Evolutionary conservation across 2,329 filamentous ascomycete genomes (phyloP).

Genomic region (Knoxdaviesia capensis): DNA sequence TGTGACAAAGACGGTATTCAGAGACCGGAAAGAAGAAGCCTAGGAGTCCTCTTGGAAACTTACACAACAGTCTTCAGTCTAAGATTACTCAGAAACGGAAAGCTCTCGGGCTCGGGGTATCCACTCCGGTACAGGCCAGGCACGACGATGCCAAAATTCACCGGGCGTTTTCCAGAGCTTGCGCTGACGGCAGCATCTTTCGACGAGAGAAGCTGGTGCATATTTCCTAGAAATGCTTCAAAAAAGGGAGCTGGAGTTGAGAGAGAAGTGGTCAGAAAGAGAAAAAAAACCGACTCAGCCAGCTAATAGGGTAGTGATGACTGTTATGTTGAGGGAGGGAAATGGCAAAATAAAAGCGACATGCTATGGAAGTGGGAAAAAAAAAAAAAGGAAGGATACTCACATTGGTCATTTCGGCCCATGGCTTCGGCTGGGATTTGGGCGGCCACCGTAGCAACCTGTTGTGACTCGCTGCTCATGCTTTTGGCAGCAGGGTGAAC

Average conservation of each 20-base stretch:
- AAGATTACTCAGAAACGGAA: conserved; percentile 45
- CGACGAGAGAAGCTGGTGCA: not conserved
- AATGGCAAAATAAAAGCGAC: not conserved
- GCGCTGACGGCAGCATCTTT: not conserved
- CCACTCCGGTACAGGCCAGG: conserved; percentile 64
- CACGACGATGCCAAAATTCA: conserved; percentile 60
- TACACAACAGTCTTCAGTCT: conserved; percentile 64
- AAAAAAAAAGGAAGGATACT: too few relatives aligned
- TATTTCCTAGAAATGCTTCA: too few relatives aligned
- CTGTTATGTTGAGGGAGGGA: not conserved
- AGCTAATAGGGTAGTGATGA: not conserved
- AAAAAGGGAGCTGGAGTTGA: not conserved
- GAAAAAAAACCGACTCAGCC: not conserved
- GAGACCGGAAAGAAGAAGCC: not conserved
- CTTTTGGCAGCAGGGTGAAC: too few relatives aligned
- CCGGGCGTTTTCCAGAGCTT: conserved; percentile 19
- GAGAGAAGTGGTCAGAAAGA: not conserved
- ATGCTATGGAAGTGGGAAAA: too few relatives aligned
- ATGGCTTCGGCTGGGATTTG: too few relatives aligned
- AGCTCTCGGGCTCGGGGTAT: conserved; percentile 54
- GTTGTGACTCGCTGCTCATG: too few relatives aligned
- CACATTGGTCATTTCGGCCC: too few relatives aligned
- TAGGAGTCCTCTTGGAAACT: conserved; percentile 11
- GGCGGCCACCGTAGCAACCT: too few relatives aligned
- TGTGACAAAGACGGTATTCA: not conserved